A percentile compares a stretch with the other conserved stretches of the same genome.
Evolutionary conservation across 2,329 filamentous ascomycete species (phyloP).

Genomic region (Neoarthrinium moseri): DNA sequence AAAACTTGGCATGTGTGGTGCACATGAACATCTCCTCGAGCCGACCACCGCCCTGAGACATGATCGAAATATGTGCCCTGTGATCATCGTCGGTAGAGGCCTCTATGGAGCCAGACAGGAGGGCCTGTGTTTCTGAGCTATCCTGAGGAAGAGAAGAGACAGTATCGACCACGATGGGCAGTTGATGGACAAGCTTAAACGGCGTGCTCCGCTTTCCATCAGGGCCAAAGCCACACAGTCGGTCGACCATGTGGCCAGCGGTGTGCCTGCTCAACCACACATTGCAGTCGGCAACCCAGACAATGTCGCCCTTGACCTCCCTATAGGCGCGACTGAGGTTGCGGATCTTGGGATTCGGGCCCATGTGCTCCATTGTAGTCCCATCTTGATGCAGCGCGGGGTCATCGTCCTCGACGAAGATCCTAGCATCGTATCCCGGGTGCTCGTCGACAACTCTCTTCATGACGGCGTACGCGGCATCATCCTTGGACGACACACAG

Average conservation of each 20-base stretch:
- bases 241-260: conserved; percentile 85
- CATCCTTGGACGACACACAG: conserved; percentile 72
- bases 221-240: conserved; percentile 66
- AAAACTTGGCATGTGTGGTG: conserved; percentile 94
- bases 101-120: conserved; percentile 31
- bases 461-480: conserved; percentile 76
- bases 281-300: conserved; percentile 97
- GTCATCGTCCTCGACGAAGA: conserved; percentile 83
- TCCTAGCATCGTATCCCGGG: conserved; percentile 64
- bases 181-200: conserved; percentile 92
- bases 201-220: conserved; percentile 49
- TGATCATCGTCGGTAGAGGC: conserved; percentile 30
- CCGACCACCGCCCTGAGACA: conserved; percentile 66
- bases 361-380: conserved; percentile 59
- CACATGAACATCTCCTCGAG: conserved; percentile 95
- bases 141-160: conserved; percentile 33
- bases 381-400: conserved; percentile 58
- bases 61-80: conserved; percentile 21
- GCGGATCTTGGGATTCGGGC: conserved; percentile 96
- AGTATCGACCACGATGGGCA: conserved; percentile 85
- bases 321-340: conserved; percentile 94
- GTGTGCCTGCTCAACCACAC: conserved; percentile 84
- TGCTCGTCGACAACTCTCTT: conserved; percentile 72
- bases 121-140: conserved; percentile 24
- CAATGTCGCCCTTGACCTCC: conserved; percentile 80